Conservation (phyloP, 495 filamentous ascomycete species). For the Hypoxylon perforatum region DNA sequence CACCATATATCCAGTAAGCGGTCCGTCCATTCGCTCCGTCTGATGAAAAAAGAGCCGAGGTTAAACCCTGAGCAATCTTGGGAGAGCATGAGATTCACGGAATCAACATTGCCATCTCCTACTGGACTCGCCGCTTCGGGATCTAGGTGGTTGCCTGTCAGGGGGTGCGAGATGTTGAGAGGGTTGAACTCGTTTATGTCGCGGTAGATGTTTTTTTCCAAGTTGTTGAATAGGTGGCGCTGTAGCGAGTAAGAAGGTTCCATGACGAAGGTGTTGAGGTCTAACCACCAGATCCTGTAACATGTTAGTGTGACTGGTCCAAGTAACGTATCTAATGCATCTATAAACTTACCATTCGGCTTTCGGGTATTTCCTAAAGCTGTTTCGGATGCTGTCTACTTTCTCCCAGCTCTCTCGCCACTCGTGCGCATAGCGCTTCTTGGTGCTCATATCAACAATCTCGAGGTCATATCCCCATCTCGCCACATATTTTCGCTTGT, state of each 20-base stretch:
- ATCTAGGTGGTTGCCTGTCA: slow-evolving; percentile 78
- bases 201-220: slow-evolving; percentile 82
- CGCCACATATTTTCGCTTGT: slow-evolving; percentile 88
- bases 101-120: slow-evolving; percentile 77
- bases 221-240: slow-evolving; percentile 85
- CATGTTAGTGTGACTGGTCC: slow-evolving; percentile 42
- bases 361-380: slow-evolving; percentile 91
- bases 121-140: slow-evolving; percentile 72
- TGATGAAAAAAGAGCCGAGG: slow-evolving; percentile 93
- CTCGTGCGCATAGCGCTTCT: slow-evolving; percentile 98
- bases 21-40: slow-evolving; percentile 87
- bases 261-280: slow-evolving; percentile 98
- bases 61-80: slow-evolving; percentile 98
- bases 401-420: slow-evolving; percentile 99
- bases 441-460: slow-evolving; percentile 96
- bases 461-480: slow-evolving; percentile 97
- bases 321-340: not conserved
- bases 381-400: slow-evolving; percentile 91
- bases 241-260: slow-evolving; percentile 92
- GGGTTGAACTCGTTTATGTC: slow-evolving; percentile 98
- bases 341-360: slow-evolving; percentile 83
- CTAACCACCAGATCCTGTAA: slow-evolving; percentile 97
- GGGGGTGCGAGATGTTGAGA: slow-evolving; percentile 89
- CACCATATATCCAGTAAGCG: slow-evolving; percentile 96
- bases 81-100: slow-evolving; percentile 86